Evolutionary conservation across 1,284 basidiomycete species (phyloP), one percentile per base, ranked within the genome.

Genomic region (Caloboletus inedulis): DNA sequence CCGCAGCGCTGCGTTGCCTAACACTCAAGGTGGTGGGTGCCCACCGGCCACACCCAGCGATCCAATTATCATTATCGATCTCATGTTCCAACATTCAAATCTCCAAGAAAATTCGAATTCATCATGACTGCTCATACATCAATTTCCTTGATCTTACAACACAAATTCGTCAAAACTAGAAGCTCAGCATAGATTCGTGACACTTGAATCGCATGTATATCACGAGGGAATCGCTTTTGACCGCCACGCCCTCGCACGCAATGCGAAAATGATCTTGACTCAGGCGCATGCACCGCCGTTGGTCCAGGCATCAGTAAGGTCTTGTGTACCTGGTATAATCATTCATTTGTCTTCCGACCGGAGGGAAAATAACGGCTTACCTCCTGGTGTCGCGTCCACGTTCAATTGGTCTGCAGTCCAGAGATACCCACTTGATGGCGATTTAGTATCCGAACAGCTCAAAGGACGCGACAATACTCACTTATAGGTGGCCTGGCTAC

Each of bases 391-490:
- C 16, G 66, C 55, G 7, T 49, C 27, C 43, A 62, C 10, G 12
- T 54, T 59, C 63, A 9, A 29, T 29, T 29, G 50, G 21, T 34
- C 54, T 25, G 59, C 59, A 31, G 51, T 64, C 64, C 63, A 66
- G 23, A 62, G 52, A 33, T 47, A 6, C 4, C 55, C 65, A 23
- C 63, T 67, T 31, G 30, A 21, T 16, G 13, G 21, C 3, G 0
- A 33, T 36, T 56, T 43, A 54, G 46, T 10, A 41, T n/a, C 19
- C 3, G 39, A 23, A 16, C 4, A 14, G 8, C 37, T 9, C 23
- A 40, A 10, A 36, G 9, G 1, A 4, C 12, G 8, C n/a, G 3
- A 5, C 18, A 19, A 14, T 18, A 36, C n/a, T 36, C 35, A 36
- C 35, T 36, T 36, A 36, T 36, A n/a, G n/a, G 18, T 9, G n/a